Percentiles rank a stretch among this genome's conserved stretches.
Evolutionary conservation across 768 basidiomycete species (phyloP).

Genomic region (Ephemerocybe angulata): DNA sequence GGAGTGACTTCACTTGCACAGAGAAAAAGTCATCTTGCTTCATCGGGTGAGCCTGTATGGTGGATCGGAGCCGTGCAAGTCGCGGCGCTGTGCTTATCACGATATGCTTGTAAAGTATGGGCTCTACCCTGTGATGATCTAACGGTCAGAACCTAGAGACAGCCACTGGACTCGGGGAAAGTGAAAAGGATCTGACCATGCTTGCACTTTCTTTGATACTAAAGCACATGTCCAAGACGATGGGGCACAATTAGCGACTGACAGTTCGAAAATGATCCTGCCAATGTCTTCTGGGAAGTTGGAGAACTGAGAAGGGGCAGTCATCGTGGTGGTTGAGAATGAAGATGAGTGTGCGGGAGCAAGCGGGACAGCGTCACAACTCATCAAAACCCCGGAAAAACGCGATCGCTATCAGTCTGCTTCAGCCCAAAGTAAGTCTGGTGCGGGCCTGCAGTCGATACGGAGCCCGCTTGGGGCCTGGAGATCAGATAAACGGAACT

Average conservation of each 20-base stretch:
- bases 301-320: not conserved
- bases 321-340: not conserved
- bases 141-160: not conserved
- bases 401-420: too few species aligned
- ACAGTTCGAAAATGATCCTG: not conserved
- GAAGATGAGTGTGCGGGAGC: not conserved
- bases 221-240: not conserved
- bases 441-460: too few species aligned
- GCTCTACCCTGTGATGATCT: not conserved
- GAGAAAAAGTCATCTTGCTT: not conserved
- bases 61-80: not conserved
- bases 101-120: not conserved
- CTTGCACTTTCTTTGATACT: not conserved
- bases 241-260: not conserved
- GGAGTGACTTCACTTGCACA: not conserved
- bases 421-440: too few species aligned
- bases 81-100: not conserved
- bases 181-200: not conserved
- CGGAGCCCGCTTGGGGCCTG: too few species aligned
- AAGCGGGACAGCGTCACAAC: not conserved
- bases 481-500: too few species aligned
- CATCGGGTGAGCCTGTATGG: not conserved
- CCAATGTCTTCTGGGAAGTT: not conserved
- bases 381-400: too few species aligned
- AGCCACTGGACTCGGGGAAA: not conserved